Evolutionary conservation across 2,329 filamentous ascomycete genomes (phyloP), one percentile per base, ranked within the genome.

Genomic region (Phaeosphaeriaceae sp.): DNA sequence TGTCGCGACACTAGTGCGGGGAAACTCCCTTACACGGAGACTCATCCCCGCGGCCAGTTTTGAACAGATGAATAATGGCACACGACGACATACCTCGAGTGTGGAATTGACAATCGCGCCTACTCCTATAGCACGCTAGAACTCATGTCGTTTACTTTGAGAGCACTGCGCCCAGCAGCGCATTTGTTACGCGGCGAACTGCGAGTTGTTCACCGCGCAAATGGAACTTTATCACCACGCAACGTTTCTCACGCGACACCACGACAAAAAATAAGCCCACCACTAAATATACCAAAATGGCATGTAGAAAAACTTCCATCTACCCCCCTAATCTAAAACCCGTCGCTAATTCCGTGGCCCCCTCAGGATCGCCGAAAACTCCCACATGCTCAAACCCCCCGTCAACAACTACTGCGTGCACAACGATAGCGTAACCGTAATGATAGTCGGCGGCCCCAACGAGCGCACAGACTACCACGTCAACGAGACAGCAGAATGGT

Each of bases 391-490:
- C 49, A 86, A 96, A 73, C 94, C 94, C 0, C 94, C 94, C 1
- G 87, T 97, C 68, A 97, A 97, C 79, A 97, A 97, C 79, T 95
- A 94, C 80, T 97, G 92, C 77, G 90, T 97, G 67, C 96, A 96
- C 79, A 89, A 96, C 71, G 83, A 89, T 46, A 83, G 84, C 67
- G 84, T 93, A 51, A 92, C 88, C 34, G 88, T 94, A 70, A 94
- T 94, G 89, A 92, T 96, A 64, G 92, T 99, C 55, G 94, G 94
- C 71, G 94, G 94, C 11, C 94, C 94, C 67, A 97, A 97, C 75
- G 90, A 90, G 53, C 87, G 94, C 58, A 97, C 92, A 47, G 94
- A 97, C 81, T 99, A 97, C 81, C 94, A 97, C 82, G 93, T 97
- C 83, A 97, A 97, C 81, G 80, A 86, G 65, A 97, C 93, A 0